phyloP scores from a whole-genome alignment of 306 rosid species.

The Vigna radiata region DNA sequence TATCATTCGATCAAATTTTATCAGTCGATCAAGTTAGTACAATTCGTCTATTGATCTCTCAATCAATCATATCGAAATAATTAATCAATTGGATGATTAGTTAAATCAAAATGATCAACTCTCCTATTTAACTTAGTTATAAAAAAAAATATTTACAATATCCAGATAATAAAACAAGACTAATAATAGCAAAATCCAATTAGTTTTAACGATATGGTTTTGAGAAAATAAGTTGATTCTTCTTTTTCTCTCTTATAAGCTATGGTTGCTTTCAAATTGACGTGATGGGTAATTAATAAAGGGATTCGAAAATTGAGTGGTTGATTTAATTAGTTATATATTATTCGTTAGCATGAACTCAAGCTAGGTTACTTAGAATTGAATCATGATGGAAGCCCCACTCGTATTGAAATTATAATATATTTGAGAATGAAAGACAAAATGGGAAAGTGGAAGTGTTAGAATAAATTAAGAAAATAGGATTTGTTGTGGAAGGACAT shows the following conservation, averaged over 20 bases:
- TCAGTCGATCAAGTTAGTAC: too few relatives aligned
- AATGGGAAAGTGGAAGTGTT: conserved; percentile 24
- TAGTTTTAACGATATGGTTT: not conserved
- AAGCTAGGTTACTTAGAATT: not conserved
- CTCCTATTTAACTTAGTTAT: too few relatives aligned
- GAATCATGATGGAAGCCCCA: not conserved
- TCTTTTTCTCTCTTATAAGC: not conserved
- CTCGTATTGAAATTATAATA: not conserved
- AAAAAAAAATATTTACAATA: too few relatives aligned
- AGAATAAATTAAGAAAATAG: not conserved
- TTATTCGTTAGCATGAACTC: not conserved
- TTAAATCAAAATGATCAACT: too few relatives aligned
- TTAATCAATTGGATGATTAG: too few relatives aligned
- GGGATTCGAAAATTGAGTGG: not conserved
- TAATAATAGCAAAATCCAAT: not conserved
- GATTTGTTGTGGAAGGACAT: conserved; percentile 4
- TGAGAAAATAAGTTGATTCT: too few relatives aligned
- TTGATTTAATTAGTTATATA: too few relatives aligned
- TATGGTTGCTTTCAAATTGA: not conserved
- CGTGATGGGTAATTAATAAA: not conserved
- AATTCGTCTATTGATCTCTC: too few relatives aligned
- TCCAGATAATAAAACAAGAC: too few relatives aligned
- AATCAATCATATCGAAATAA: too few relatives aligned
- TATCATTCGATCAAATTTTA: too few relatives aligned
- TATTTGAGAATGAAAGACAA: conserved; percentile 22